phyloP scores from a whole-genome alignment of 1,139 yeast genomes.

The Taphrina communis region DNA sequence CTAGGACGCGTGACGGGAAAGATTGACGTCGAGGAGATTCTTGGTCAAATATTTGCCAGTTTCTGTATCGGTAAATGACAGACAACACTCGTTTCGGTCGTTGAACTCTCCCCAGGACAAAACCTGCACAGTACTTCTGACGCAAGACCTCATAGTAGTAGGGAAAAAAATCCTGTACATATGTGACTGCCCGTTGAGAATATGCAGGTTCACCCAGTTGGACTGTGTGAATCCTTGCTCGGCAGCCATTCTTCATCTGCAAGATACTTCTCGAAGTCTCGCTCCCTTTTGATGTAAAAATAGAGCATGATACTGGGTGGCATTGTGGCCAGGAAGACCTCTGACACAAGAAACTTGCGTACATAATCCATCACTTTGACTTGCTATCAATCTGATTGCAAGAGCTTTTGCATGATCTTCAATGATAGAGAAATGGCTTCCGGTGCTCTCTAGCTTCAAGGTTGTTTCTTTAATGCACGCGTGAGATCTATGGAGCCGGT shows the following conservation, averaged over 20 bases:
- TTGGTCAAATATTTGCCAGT: slow-evolving; percentile 87
- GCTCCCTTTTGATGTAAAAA: slow-evolving; percentile 16
- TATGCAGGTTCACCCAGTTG: not conserved
- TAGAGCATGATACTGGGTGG: slow-evolving; percentile 25
- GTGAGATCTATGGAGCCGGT: slow-evolving; percentile 1
- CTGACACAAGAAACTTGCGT: slow-evolving; percentile 13
- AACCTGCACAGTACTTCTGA: not conserved
- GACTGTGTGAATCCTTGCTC: no score
- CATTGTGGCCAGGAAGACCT: slow-evolving; percentile 24
- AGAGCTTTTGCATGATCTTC: not conserved
- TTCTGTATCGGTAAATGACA: slow-evolving; percentile 88
- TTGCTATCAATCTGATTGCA: not conserved
- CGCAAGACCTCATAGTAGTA: not conserved
- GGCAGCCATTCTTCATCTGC: not conserved
- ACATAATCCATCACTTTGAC: slow-evolving; percentile 9
- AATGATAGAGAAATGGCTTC: not conserved
- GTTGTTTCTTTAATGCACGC: no score
- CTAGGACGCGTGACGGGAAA: slow-evolving; percentile 92
- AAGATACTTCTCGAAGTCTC: slow-evolving; percentile 13
- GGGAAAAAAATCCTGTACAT: no score
- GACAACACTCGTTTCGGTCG: no score
- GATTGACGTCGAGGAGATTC: slow-evolving; percentile 85
- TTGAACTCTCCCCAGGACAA: no score
- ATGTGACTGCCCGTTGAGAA: not conserved
- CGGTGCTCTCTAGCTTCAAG: no score